These are phyloP conservation scores for Sporopachydermia lactativora DNA, from an alignment of 805 yeast species.

Conservation along the genomic window DNA sequence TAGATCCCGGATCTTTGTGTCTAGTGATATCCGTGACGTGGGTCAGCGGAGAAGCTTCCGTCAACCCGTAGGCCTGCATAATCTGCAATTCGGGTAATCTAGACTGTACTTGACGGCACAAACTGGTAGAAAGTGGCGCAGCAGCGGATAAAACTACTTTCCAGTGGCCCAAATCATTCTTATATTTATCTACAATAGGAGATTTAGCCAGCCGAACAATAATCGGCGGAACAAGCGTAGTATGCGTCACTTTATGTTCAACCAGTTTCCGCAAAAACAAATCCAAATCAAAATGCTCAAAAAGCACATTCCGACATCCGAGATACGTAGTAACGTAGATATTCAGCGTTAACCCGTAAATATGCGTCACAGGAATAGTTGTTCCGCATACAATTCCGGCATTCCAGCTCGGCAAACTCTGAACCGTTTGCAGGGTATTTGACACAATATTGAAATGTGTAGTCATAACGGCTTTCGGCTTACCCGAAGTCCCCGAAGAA, in stretches of 20 bases:
- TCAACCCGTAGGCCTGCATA: conserved; percentile 44
- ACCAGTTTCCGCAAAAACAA: conserved; percentile 14
- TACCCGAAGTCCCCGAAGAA: conserved; percentile 3
- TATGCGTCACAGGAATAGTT: conserved; percentile 20
- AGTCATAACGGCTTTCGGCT: conserved; percentile 57
- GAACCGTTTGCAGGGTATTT: conserved; percentile 16
- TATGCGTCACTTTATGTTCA: conserved; percentile 21
- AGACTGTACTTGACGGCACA: conserved; percentile 7
- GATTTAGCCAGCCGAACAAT: conserved; percentile 31
- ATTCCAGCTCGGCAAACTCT: background rate
- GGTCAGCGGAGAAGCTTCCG: conserved; percentile 52
- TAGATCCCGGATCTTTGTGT: conserved; percentile 24
- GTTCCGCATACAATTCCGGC: conserved; percentile 18
- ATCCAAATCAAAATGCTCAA: conserved; percentile 21
- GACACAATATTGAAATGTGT: conserved; percentile 39
- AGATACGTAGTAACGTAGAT: conserved; percentile 10
- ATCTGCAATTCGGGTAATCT: conserved; percentile 9
- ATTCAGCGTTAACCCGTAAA: conserved; percentile 19
- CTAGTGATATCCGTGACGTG: conserved; percentile 26
- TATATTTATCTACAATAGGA: conserved; percentile 27
- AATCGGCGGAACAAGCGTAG: conserved; percentile 28
- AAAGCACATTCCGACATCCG: conserved; percentile 14
- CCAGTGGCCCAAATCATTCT: conserved; percentile 26
- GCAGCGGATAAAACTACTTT: conserved; percentile 7
- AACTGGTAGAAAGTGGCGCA: conserved; percentile 6